These are phyloP conservation scores for Trichoderma hamatum DNA, from an alignment of 2,329 filamentous ascomycete genomes.

Conservation along the genomic window DNA sequence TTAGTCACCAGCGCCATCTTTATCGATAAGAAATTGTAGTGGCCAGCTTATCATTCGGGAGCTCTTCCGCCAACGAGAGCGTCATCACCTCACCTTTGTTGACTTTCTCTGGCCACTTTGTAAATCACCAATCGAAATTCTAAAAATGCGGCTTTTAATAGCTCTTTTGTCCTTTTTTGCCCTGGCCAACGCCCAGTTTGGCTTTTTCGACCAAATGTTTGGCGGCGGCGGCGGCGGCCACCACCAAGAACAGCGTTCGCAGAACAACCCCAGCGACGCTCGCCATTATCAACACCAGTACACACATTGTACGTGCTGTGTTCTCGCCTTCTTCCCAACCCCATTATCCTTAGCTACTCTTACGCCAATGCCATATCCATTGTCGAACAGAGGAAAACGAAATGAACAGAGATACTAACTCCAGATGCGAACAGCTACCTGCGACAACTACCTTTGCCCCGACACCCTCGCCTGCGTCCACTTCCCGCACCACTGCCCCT, in stretches of 20 bases:
- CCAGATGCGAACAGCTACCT: conserved; percentile 64
- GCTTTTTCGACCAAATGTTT: conserved; percentile 98
- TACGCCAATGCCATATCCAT: neutral
- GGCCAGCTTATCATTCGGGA: conserved; percentile 30
- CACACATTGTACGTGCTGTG: conserved; percentile 58
- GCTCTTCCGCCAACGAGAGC: neutral
- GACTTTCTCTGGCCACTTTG: neutral
- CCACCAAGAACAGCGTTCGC: conserved; percentile 62
- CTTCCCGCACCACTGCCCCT: conserved; percentile 96
- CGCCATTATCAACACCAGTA: conserved; percentile 75
- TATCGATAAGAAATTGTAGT: conserved; percentile 32
- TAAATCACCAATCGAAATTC: neutral
- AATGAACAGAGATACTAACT: neutral
- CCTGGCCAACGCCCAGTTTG: conserved; percentile 77
- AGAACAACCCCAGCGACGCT: conserved; percentile 85
- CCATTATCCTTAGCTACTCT: neutral
- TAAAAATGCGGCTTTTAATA: conserved; percentile 42
- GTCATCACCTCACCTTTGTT: conserved; percentile 2
- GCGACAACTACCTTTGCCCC: conserved; percentile 92
- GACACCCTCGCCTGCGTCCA: conserved; percentile 93
- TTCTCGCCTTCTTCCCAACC: neutral
- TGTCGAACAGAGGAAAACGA: no score
- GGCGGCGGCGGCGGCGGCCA: conserved; percentile 56
- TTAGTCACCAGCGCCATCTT: conserved; percentile 15
- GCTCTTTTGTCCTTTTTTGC: conserved; percentile 63